These are phyloP conservation scores for Gyromitra esculenta DNA, from an alignment of 2,329 filamentous ascomycete genomes.

Conservation along the genomic window DNA sequence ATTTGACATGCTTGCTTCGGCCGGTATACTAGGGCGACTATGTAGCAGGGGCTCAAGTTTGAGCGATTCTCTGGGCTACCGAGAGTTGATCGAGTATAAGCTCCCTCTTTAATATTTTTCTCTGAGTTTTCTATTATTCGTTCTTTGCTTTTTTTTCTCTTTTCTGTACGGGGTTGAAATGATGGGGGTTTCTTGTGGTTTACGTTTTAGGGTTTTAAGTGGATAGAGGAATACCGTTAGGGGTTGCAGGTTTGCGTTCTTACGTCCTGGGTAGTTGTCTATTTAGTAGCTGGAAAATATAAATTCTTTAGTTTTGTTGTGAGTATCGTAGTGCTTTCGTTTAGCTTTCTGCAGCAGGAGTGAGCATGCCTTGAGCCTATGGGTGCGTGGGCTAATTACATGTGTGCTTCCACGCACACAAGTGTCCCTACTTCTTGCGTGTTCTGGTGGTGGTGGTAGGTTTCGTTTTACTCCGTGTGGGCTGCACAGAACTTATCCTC, in stretches of 20 bases:
- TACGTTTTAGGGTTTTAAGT: constrained; percentile 14
- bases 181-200: constrained; percentile 29
- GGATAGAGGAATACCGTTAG: constrained; percentile 18
- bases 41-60: constrained; percentile 14
- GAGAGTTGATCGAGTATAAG: constrained; percentile 15
- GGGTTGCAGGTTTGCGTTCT: constrained; percentile 9
- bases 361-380: too few species aligned
- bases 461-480: too few species aligned
- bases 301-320: constrained; percentile 31
- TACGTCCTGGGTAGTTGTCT: constrained; percentile 8
- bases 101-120: constrained; percentile 26
- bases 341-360: not conserved
- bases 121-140: not conserved
- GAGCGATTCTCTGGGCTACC: constrained; percentile 5
- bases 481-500: too few species aligned
- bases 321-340: not conserved
- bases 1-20: constrained; percentile 3
- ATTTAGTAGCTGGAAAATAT: constrained; percentile 42
- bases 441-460: too few species aligned
- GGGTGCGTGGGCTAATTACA: too few species aligned
- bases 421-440: too few species aligned
- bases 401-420: too few species aligned
- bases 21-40: not conserved
- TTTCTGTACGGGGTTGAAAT: constrained; percentile 10
- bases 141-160: constrained; percentile 11